These are phyloP conservation scores for Phragmites australis DNA, from an alignment of 176 grass and related monocot species.

Conservation along the genomic window DNA sequence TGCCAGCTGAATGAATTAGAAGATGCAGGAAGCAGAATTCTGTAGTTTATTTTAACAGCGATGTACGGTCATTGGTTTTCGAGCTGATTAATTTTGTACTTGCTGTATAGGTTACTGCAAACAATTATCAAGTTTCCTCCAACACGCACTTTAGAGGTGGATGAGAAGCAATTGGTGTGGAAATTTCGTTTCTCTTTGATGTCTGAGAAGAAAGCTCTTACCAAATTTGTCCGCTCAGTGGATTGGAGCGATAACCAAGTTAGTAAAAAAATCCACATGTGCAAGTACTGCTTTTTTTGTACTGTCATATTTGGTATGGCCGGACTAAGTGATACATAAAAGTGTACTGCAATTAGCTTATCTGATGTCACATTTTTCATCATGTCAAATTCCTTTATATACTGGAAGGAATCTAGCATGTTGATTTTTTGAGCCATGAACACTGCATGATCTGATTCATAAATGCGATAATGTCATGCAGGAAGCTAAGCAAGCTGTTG, in stretches of 20 bases:
- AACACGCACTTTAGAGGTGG: constrained; percentile 63
- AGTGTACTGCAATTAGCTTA: not conserved
- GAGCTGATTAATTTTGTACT: constrained; percentile 28
- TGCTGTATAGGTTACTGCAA: constrained; percentile 59
- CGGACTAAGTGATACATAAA: not conserved
- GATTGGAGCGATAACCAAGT: constrained; percentile 96
- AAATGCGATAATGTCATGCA: constrained; percentile 43
- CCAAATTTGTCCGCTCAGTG: constrained; percentile 74
- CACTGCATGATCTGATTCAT: constrained; percentile 6
- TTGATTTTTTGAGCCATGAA: not conserved
- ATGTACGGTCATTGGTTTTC: not conserved
- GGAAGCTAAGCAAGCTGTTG: constrained; percentile 98
- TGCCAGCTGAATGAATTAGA: constrained; percentile 20
- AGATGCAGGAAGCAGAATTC: constrained; percentile 12
- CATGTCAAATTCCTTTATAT: not conserved
- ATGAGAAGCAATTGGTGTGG: constrained; percentile 87
- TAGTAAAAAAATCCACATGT: constrained; percentile 14
- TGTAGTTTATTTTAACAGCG: not conserved
- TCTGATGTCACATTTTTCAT: not conserved
- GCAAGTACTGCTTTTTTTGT: constrained; percentile 12
- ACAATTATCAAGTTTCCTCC: constrained; percentile 81
- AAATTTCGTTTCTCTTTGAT: constrained; percentile 97
- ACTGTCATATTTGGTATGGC: not conserved
- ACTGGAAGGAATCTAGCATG: not conserved
- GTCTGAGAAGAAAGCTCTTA: constrained; percentile 92